Evolutionary conservation across 129 eudicot genomes (phyloP), one percentile per base, ranked within the genome.

Genomic region (Apium graveolens): DNA sequence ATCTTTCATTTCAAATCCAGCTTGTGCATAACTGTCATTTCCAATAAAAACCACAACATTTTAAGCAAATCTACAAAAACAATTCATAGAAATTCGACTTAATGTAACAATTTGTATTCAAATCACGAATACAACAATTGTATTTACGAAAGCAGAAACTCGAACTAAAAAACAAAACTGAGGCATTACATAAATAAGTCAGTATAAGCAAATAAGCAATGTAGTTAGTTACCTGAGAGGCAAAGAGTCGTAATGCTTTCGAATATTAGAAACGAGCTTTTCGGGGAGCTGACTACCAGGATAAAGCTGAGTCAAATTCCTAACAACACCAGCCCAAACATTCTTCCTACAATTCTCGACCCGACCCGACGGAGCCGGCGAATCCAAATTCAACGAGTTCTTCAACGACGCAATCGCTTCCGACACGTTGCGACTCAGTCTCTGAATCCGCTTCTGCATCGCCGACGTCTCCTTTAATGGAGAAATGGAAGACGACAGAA

Each of bases 241-340:
- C 35, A 96, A 84, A 26, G 99, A 92, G 84, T 96, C 99, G 73
- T 90, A 96, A 84, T 96, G 99, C 82, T 92, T 96, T 45, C 99
- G 87, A 37, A 96, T 87, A 78, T 92, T 96, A 34, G 99, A 92
- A 32, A 96, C 99, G 26, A 96, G 86, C 83, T 92, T 96, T 84
- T 96, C 99, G 0, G 99, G 99, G 27, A 96, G 91, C 80, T 96
- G 99, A 77, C 99, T 96, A 71, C 99, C 99, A 21, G 99, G 99
- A 79, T 96, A 96, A 48, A 96, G 88, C 91, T 92, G 99, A 57
- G 99, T 96, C 88, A 96, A 90, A 79, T 90, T 92, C 78, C 99
- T 81, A 3, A 96, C 96, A 43, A 96, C 96, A 31, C 97, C 83
- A 8, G 93, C 97, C 99, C 99, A 96, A 3, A 92, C 93, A 9